These are phyloP conservation scores for Podaxis sp. DNA, from an alignment of 768 basidiomycete species.

Conservation along the genomic window DNA sequence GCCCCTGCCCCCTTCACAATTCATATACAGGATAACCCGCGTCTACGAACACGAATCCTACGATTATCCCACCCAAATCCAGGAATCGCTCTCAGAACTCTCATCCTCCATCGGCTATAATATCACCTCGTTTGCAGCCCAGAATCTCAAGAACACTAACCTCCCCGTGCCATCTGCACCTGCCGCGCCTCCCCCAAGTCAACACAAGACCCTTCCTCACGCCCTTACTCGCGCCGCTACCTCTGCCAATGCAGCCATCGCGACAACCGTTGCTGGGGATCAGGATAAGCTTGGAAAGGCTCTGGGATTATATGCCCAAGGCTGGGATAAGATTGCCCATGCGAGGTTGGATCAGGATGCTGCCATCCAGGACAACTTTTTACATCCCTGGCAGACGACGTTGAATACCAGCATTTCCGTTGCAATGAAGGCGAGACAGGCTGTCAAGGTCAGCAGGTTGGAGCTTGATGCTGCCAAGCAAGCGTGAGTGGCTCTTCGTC, in stretches of 20 bases:
- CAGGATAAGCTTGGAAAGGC: constrained; percentile 77
- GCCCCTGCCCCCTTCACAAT: constrained; percentile 3
- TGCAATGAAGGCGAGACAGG: constrained; percentile 90
- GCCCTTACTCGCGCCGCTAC: constrained; percentile 85
- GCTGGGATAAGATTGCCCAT: constrained; percentile 78
- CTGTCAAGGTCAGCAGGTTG: constrained; percentile 74
- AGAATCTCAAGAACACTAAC: constrained; percentile 86
- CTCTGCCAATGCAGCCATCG: constrained; percentile 49
- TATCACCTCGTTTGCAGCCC: constrained; percentile 82
- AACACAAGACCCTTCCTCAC: constrained; percentile 97
- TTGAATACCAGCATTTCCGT: constrained; percentile 80
- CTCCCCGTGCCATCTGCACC: constrained; percentile 70
- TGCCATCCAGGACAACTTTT: constrained; percentile 62
- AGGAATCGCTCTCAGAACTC: constrained; percentile 77
- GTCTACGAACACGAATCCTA: constrained; percentile 89
- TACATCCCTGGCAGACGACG: constrained; percentile 87
- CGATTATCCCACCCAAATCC: constrained; percentile 88
- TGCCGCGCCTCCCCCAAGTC: constrained; percentile 50
- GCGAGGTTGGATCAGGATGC: constrained; percentile 83
- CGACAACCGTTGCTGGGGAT: constrained; percentile 31
- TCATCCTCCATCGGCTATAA: constrained; percentile 70
- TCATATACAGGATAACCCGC: constrained; percentile 66
- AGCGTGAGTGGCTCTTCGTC: constrained; percentile 46
- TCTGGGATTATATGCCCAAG: constrained; percentile 73
- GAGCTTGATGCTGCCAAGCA: constrained; percentile 93